Base-by-base conservation (phyloP, 495 filamentous ascomycete species). In the Amorphotheca resinae region DNA sequence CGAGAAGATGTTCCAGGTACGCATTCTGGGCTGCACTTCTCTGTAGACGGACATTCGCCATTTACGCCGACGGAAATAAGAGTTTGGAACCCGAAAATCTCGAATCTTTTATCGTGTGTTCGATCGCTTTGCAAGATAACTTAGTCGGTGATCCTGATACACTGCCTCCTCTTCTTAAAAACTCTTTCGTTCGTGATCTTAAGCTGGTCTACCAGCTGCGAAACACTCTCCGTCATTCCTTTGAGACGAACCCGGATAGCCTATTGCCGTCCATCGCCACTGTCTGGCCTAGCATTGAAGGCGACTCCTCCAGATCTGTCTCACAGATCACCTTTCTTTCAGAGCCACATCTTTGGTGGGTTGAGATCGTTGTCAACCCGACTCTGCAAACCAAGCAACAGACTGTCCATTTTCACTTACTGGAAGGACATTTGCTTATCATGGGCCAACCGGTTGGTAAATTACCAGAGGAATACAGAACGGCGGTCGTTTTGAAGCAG, bases 351-450 rank as follows among this genome's bases (percentile, higher is more conserved):
- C 7, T 40, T 12, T 38, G 44, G 38, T 52, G 49, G 49, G 21
- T 52, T 6, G 9, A 42, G 18, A 16, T 33, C 7, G 9, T 22
- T 7, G 22, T 45, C 17, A 21, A 41, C 8, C 33, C 23, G 7
- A 22, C 47, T 15, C 2, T 8, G 4, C 1, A 36, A 2, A 30
- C 14, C 2, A 16, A n/a, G 16, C 18, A 34, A 12, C 42, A 51
- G 33, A 31, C 15, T 5, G 38, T 50, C 1, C 62, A 69, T 39
- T 70, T 62, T 44, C 56, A 75, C 42, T 48, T 69, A 3, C 35
- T 72, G 7, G 56, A 71, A 38, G 73, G 74, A 0, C 58, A 59
- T 22, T 45, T 78, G 1, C 47, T 75, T 0, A 58, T 77, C 1
- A 59, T 73, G 35, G 65, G 67, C 0, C 59, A 66, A 31, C 64